These are phyloP conservation scores for Malus hybrid DNA, from an alignment of 331 rosid species.

Conservation along the genomic window DNA sequence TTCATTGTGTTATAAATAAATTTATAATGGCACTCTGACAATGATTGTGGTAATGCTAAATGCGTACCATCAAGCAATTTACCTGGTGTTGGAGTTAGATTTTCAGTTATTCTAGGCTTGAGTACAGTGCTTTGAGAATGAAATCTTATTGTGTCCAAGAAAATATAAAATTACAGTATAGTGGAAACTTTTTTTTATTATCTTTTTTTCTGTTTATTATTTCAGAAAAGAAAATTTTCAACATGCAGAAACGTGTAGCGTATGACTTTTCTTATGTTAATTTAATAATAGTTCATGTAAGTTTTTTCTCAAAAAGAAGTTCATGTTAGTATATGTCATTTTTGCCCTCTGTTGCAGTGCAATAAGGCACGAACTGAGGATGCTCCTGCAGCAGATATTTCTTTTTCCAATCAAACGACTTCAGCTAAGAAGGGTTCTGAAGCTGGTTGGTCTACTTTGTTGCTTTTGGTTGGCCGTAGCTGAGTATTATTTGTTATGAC, in stretches of 20 bases:
- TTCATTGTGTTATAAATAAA: not conserved
- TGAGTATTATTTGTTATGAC: not conserved
- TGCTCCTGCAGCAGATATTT: constrained; percentile 90
- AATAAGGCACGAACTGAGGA: constrained; percentile 92
- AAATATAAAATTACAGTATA: not conserved
- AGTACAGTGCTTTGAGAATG: not conserved
- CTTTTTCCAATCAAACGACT: constrained; percentile 51
- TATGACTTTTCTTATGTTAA: not conserved
- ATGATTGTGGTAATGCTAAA: not conserved
- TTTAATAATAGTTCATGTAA: not conserved
- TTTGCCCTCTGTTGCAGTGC: constrained; percentile 42
- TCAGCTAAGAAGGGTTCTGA: constrained; percentile 79
- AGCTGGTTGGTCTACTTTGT: constrained; percentile 54
- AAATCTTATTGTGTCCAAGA: not conserved
- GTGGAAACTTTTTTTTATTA: not conserved
- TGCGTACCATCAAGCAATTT: not conserved
- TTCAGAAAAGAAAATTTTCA: not conserved
- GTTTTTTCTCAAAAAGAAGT: not conserved
- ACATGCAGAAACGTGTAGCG: not conserved
- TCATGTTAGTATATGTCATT: not conserved
- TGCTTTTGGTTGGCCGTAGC: not conserved
- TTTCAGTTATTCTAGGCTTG: not conserved
- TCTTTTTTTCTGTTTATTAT: not conserved
- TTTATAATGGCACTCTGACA: not conserved
- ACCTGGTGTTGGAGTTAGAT: not conserved